Evolutionary conservation across 202 grass and related monocot species (phyloP), one percentile per base, ranked within the genome.

Genomic region (Tripidium arundinaceum): DNA sequence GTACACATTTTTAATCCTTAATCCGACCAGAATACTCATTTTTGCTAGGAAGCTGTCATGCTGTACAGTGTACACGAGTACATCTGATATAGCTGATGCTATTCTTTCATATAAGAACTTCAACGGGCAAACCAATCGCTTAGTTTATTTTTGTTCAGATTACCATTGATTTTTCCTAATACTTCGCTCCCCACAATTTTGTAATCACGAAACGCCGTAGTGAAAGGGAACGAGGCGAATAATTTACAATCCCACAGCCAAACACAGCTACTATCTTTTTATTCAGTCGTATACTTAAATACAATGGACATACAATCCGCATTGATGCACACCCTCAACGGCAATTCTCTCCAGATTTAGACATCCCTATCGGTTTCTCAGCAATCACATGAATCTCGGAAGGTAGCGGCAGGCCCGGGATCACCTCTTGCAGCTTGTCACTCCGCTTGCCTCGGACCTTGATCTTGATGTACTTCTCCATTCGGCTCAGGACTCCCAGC

Each of bases 381-480:
- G 81, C 69, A 85, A 86, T 83, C 68, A 83, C 88, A 83, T 7
- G 62, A 83, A 65, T 37, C 63, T 52, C 76, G 26, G 16, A 83
- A 75, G 77, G 74, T 62, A 55, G 42, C 31, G 2, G 7, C 67
- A 47, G 41, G 60, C 16, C 50, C n/a, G 87, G 84, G 49, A 99
- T 91, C 71, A 93, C 58, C 38, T 99, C 97, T 73, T 96, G 92
- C 68, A 99, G 79, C 72, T 89, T 97, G 82, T 99, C 97, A 6
- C 93, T 99, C 29, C 89, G 83, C 80, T 97, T 99, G 62, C 97
- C 93, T 14, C 97, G 85, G 45, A 93, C 78, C 83, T 99, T 99
- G 43, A 91, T 69, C 72, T 99, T 99, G 74, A 90, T 87, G 50
- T 83, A 99, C 78, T 99, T 99, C 83, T 99, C 97, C 90, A 99